Percentiles rank a stretch among this genome's conserved stretches.
Conservation (phyloP, 805 yeast species). For the Starmerella stigmatis region DNA sequence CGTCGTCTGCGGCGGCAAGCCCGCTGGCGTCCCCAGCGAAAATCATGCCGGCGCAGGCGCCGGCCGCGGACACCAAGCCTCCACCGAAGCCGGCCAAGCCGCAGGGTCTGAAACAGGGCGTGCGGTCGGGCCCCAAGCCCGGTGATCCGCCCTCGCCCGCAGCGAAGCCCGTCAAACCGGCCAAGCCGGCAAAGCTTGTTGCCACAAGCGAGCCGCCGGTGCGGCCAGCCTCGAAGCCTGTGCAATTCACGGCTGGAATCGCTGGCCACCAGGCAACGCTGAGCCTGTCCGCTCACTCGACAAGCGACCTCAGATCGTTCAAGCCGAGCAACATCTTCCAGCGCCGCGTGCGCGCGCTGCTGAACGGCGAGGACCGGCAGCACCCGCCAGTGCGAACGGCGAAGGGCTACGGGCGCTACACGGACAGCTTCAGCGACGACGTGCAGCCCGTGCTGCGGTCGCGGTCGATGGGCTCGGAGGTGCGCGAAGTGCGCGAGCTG, state of each 20-base stretch:
- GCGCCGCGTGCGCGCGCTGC: slow-evolving; percentile 30
- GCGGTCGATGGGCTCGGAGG: slow-evolving; percentile 5
- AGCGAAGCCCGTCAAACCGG: neutral
- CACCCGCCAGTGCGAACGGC: slow-evolving; percentile 54
- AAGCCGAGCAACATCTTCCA: slow-evolving; percentile 30
- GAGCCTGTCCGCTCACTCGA: neutral
- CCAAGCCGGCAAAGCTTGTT: neutral
- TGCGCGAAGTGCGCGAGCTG: slow-evolving; percentile 6
- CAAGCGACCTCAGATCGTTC: slow-evolving; percentile 15
- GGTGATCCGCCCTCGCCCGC: neutral
- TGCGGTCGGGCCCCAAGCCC: neutral
- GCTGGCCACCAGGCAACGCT: slow-evolving; percentile 10
- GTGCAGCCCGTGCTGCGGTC: slow-evolving; percentile 5
- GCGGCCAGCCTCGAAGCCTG: slow-evolving; percentile 4
- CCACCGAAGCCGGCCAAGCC: neutral
- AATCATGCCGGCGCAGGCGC: slow-evolving; percentile 7
- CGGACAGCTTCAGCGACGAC: slow-evolving; percentile 33
- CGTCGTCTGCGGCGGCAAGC: slow-evolving; percentile 4
- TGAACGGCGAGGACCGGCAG: slow-evolving; percentile 25
- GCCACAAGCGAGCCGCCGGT: slow-evolving; percentile 1
- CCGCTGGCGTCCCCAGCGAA: slow-evolving; percentile 5
- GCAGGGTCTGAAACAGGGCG: neutral
- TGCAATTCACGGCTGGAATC: slow-evolving; percentile 1
- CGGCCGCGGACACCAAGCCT: neutral
- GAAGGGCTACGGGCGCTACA: slow-evolving; percentile 68